Evolutionary conservation across 208 protist species (phyloP).

Genomic region (Acanthamoeba polyphaga): DNA sequence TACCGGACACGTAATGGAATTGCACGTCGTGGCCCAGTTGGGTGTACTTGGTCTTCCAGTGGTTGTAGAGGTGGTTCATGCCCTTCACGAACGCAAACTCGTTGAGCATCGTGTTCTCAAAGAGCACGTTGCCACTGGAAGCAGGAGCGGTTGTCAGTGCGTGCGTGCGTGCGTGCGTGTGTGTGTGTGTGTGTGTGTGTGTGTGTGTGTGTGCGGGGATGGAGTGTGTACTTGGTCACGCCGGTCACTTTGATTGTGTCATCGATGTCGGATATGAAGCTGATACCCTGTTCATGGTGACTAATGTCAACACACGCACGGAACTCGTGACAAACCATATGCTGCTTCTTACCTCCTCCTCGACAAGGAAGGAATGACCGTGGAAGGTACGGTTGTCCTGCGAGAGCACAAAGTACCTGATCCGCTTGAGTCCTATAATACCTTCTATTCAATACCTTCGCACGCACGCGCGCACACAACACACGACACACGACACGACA

Average conservation of each 20-base stretch:
- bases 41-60: conserved; percentile 23
- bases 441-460: too few species aligned
- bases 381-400: conserved; percentile 29
- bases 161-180: too few species aligned
- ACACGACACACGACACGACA: neutral
- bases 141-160: neutral
- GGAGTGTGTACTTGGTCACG: neutral
- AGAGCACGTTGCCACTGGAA: neutral
- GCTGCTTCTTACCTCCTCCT: neutral
- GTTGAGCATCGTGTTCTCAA: conserved; percentile 25
- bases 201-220: neutral
- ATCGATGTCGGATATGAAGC: conserved; percentile 57
- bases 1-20: conserved; percentile 21
- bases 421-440: neutral
- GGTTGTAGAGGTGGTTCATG: conserved; percentile 25
- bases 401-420: neutral
- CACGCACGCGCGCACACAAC: neutral
- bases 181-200: too few species aligned
- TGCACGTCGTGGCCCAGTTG: neutral
- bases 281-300: neutral
- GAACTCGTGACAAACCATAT: too few species aligned
- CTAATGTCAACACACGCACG: too few species aligned
- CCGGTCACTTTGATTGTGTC: conserved; percentile 24
- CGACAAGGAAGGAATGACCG: neutral
- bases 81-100: conserved; percentile 37